Evolutionary conservation across 129 eudicot species (phyloP), one percentile per base, ranked within the genome.

Genomic region (Flaveria robusta): DNA sequence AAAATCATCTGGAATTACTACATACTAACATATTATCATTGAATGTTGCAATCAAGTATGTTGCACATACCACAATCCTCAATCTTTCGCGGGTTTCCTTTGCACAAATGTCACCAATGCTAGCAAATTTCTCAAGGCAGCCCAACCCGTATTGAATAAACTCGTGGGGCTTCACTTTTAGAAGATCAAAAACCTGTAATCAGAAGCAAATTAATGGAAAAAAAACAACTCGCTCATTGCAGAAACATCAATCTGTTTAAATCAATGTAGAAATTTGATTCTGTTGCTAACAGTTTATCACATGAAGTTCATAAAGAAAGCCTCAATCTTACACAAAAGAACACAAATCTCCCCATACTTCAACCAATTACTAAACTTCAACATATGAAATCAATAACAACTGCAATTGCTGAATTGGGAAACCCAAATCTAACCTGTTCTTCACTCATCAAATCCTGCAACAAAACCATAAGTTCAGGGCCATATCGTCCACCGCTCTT

Each of bases 401-500:
- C 43, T 26, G 13, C 2, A 46, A 60, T 1, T 23, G 9, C 22
- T 29, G 31, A 60, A 18, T 10, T 49, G 49, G 12, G 14, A 19
- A 45, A 47, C 59, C 7, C 0, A 14, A 50, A 68, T 1, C n/a
- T 46, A 18, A 90, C 99, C 97, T 95, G 99, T 84, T 95, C 94
- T 78, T 83, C 88, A 15, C 97, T 87, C 87, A 91, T 95, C 55
- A 95, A 87, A 22, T 84, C 87, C 81, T 89, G 90, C 23, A 95
- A 82, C 60, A 94, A 72, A 26, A 72, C 84, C 74, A 76, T 89
- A 19, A 95, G 88, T 18, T 83, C 87, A 7, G 96, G 91, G 1
- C 99, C 99, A 71, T 86, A 89, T 0, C 99, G 87, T 0, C 99
- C 99, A 49, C 99, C 99, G 60, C 99, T 95, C 56, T 80, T 84